A percentile compares a stretch with the other conserved stretches of the same genome.
These are phyloP conservation scores for Phytophthora multivora DNA, from an alignment of 352 stramenopile species.

Conservation along the genomic window DNA sequence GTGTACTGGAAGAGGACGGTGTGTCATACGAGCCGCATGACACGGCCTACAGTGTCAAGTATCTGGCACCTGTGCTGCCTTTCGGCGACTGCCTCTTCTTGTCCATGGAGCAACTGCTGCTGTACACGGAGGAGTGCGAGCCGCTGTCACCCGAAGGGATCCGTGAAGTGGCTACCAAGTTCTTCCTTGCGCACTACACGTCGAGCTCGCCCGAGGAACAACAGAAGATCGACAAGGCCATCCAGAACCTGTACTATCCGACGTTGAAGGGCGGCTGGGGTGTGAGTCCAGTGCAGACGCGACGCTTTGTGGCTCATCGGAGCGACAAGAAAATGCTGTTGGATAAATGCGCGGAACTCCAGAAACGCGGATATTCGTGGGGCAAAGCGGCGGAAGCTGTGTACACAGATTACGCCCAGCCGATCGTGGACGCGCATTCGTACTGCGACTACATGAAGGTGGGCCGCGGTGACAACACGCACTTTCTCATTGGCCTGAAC, in stretches of 20 bases:
- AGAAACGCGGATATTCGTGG: slow-evolving; percentile 82
- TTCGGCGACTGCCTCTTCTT: slow-evolving; percentile 89
- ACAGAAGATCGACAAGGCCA: slow-evolving; percentile 81
- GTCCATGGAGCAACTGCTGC: slow-evolving; percentile 85
- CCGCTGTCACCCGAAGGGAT: slow-evolving; percentile 70
- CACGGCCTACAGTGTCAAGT: slow-evolving; percentile 89
- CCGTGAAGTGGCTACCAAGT: slow-evolving; percentile 74
- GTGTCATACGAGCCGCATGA: slow-evolving; percentile 87
- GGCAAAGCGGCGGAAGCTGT: slow-evolving; percentile 76
- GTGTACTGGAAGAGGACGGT: slow-evolving; percentile 83
- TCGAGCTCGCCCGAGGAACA: slow-evolving; percentile 61
- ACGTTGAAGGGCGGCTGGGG: slow-evolving; percentile 83
- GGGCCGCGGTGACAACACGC: slow-evolving; percentile 69
- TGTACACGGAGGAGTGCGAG: slow-evolving; percentile 88
- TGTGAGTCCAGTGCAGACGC: slow-evolving; percentile 83
- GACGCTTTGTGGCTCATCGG: slow-evolving; percentile 71
- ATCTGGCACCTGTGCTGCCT: slow-evolving; percentile 77
- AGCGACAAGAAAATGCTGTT: slow-evolving; percentile 77
- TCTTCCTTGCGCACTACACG: slow-evolving; percentile 77
- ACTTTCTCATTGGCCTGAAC: slow-evolving; percentile 83
- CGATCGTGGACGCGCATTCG: slow-evolving; percentile 71
- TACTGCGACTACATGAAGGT: slow-evolving; percentile 91
- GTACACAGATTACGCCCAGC: slow-evolving; percentile 75
- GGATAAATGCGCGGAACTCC: slow-evolving; percentile 77
- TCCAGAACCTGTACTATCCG: slow-evolving; percentile 88